phyloP scores from a whole-genome alignment of 306 rosid species.

The Castanopsis chinensis region DNA sequence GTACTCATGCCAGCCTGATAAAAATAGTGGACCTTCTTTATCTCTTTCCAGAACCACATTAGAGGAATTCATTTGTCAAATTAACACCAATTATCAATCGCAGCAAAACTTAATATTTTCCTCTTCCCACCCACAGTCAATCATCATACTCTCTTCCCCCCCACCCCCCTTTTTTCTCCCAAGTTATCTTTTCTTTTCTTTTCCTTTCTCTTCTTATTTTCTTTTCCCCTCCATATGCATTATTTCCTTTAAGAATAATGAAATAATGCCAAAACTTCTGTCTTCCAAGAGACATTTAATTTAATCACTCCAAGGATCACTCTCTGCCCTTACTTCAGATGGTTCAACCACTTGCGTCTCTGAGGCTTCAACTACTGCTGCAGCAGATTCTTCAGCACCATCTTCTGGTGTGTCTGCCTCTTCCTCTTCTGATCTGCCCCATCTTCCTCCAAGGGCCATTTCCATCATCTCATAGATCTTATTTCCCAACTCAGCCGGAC shows the following conservation, averaged over 20 bases:
- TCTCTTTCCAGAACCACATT: background rate
- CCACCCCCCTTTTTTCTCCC: background rate
- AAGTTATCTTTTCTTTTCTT: background rate
- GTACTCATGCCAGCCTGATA: background rate
- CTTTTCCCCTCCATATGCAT: constrained; percentile 10
- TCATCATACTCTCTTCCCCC: background rate
- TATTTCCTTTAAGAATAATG: constrained; percentile 8
- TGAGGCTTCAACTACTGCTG: constrained; percentile 27
- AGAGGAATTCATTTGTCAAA: background rate
- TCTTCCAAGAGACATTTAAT: constrained; percentile 20
- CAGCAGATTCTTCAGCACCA: constrained; percentile 31
- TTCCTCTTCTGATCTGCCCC: constrained; percentile 83
- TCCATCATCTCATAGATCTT: constrained; percentile 98
- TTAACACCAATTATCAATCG: background rate
- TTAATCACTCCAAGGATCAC: constrained; percentile 88
- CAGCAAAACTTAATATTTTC: background rate
- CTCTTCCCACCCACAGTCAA: background rate
- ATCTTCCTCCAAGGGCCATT: constrained; percentile 93
- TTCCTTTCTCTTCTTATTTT: background rate
- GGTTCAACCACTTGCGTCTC: constrained; percentile 76
- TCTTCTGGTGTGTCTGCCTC: constrained; percentile 22
- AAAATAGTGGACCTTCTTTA: background rate
- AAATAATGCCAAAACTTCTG: constrained; percentile 34
- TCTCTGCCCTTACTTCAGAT: constrained; percentile 81
- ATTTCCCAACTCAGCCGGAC: constrained; percentile 93